Evolutionary conservation across 352 stramenopile genomes (phyloP).

Genomic region (Blastocystis sp.): DNA sequence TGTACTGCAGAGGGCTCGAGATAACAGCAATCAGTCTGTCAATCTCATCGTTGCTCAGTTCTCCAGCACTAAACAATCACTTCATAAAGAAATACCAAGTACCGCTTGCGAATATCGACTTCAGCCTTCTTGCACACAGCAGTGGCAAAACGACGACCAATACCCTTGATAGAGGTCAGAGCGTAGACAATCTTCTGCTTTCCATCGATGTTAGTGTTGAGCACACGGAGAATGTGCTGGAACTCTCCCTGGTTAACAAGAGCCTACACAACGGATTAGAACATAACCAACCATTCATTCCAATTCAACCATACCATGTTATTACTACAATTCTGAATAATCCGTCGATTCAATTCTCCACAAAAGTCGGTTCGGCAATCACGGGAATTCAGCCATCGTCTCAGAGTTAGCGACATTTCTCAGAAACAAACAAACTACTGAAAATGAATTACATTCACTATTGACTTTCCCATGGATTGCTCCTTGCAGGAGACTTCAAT

Average conservation of each 20-base stretch:
- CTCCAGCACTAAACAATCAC: constrained; percentile 74
- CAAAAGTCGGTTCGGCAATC: not conserved
- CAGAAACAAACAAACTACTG: constrained; percentile 27
- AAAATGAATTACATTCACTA: not conserved
- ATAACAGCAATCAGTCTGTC: constrained; percentile 98
- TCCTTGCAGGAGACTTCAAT: constrained; percentile 2
- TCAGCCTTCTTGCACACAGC: constrained; percentile 99
- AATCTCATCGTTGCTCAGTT: constrained; percentile 97
- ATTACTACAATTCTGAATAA: constrained; percentile 11
- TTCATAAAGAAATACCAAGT: not conserved
- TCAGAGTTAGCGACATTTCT: not conserved
- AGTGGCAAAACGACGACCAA: constrained; percentile 70
- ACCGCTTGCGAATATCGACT: constrained; percentile 73
- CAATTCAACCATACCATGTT: constrained; percentile 19
- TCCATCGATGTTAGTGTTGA: constrained; percentile 99
- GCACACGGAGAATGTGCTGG: constrained; percentile 99
- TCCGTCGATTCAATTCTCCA: not conserved
- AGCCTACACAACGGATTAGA: not conserved
- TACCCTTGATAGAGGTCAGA: constrained; percentile 58
- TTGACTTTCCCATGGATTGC: not conserved
- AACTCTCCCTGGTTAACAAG: constrained; percentile 75
- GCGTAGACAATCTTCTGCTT: constrained; percentile 52
- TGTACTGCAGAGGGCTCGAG: constrained; percentile 96
- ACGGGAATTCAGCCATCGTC: not conserved
- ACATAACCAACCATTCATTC: not conserved